Conservation (phyloP, 108 stramenopile species). For the Asterionellopsis glacialis region DNA sequence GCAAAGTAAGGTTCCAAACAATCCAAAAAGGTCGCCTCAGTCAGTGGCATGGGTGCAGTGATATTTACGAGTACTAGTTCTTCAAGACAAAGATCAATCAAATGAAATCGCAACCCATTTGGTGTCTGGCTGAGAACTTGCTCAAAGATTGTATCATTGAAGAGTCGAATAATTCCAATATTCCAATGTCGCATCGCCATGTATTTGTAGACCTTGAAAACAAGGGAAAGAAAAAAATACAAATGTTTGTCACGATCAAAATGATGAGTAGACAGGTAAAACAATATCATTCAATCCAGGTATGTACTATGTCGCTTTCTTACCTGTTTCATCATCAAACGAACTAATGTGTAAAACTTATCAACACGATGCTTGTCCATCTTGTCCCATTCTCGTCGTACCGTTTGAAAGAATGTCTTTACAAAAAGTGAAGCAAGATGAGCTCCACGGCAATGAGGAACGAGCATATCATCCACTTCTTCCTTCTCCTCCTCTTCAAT, state of each 20-base stretch:
- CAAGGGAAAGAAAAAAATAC: background rate
- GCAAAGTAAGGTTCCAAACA: constrained; percentile 81
- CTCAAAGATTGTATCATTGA: constrained; percentile 83
- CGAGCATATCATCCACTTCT: constrained; percentile 23
- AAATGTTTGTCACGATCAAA: background rate
- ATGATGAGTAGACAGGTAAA: background rate
- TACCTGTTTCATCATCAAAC: constrained; percentile 68
- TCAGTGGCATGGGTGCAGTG: constrained; percentile 56
- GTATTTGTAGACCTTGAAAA: constrained; percentile 66
- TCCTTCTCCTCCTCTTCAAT: constrained; percentile 35
- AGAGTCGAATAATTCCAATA: constrained; percentile 72
- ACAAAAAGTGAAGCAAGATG: constrained; percentile 79
- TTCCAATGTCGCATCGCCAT: constrained; percentile 84
- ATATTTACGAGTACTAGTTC: constrained; percentile 79
- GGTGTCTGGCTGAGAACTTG: constrained; percentile 74
- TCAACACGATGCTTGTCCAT: constrained; percentile 93
- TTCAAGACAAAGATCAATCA: constrained; percentile 80
- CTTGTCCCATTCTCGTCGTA: constrained; percentile 85
- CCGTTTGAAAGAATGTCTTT: constrained; percentile 75
- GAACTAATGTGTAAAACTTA: constrained; percentile 88
- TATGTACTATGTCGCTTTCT: background rate
- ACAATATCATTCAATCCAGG: background rate
- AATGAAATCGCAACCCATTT: constrained; percentile 86
- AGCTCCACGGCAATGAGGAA: constrained; percentile 79
- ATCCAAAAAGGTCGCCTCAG: constrained; percentile 83